A percentile compares a stretch with the other conserved stretches of the same genome.
Evolutionary conservation across 2,329 filamentous ascomycete species (phyloP).

Genomic region (Biscogniauxia mediterranea): DNA sequence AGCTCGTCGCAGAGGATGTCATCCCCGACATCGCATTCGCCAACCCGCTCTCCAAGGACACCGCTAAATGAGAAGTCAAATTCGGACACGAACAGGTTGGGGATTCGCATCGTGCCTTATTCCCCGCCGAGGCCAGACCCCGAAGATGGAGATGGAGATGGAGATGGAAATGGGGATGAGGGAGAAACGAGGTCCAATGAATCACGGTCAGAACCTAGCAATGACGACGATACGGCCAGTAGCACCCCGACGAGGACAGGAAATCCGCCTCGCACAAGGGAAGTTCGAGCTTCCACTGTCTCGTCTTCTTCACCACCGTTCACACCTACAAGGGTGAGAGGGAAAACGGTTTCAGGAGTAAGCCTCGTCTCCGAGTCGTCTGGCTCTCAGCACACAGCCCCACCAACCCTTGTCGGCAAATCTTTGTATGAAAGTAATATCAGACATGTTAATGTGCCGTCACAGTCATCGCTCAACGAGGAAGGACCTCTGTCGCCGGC

Average conservation of each 20-base stretch:
- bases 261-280: constrained; percentile 23
- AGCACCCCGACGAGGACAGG: constrained; percentile 17
- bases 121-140: constrained; percentile 41
- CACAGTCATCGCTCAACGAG: constrained; percentile 24
- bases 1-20: constrained; percentile 32
- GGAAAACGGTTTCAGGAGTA: constrained; percentile 45
- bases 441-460: constrained; percentile 38
- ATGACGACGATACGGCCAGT: constrained; percentile 15
- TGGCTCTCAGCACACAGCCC: constrained; percentile 32
- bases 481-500: constrained; percentile 23
- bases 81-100: constrained; percentile 41
- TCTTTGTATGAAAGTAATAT: constrained; percentile 40
- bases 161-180: neutral
- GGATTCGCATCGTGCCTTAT: constrained; percentile 50
- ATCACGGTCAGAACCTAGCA: constrained; percentile 16
- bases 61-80: constrained; percentile 41
- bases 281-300: constrained; percentile 34
- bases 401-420: constrained; percentile 37
- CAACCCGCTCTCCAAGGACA: constrained; percentile 24
- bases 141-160: constrained; percentile 11
- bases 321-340: constrained; percentile 33
- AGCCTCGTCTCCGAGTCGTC: constrained; percentile 38
- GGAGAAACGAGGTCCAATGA: constrained; percentile 17
- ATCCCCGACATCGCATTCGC: constrained; percentile 30
- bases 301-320: constrained; percentile 34